Conservation (phyloP, 2,329 filamentous ascomycete genomes). For the Beauveria varroae region DNA sequence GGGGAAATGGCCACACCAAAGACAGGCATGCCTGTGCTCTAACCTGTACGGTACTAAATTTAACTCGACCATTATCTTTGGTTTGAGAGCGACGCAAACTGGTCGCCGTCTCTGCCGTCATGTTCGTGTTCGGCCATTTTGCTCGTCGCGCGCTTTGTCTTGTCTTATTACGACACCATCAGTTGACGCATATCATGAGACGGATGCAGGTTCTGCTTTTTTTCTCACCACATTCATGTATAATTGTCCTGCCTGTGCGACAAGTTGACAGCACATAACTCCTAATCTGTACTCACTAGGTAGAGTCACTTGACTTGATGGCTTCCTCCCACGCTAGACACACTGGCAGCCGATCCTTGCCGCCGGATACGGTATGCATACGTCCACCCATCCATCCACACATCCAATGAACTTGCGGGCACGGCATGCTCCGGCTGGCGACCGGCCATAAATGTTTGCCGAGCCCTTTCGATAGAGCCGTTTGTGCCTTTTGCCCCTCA, state of each 20-base stretch:
- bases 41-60: not conserved
- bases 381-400: not conserved
- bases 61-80: not conserved
- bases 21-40: not conserved
- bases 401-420: not conserved
- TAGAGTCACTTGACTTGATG: no score
- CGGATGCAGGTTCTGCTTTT: no score
- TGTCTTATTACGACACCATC: constrained; percentile 1
- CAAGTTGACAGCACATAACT: no score
- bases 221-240: no score
- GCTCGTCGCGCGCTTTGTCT: constrained; percentile 4
- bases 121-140: not conserved
- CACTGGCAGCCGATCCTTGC: not conserved
- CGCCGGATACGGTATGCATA: not conserved
- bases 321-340: not conserved
- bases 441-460: not conserved
- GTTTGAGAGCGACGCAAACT: not conserved
- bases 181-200: no score
- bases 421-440: not conserved
- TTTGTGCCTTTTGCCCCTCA: no score
- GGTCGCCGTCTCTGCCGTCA: not conserved
- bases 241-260: no score
- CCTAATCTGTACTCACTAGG: no score
- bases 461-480: not conserved
- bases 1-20: not conserved